These are phyloP conservation scores for Pleurotus tuber-regium DNA, from an alignment of 768 basidiomycete genomes.

Conservation along the genomic window DNA sequence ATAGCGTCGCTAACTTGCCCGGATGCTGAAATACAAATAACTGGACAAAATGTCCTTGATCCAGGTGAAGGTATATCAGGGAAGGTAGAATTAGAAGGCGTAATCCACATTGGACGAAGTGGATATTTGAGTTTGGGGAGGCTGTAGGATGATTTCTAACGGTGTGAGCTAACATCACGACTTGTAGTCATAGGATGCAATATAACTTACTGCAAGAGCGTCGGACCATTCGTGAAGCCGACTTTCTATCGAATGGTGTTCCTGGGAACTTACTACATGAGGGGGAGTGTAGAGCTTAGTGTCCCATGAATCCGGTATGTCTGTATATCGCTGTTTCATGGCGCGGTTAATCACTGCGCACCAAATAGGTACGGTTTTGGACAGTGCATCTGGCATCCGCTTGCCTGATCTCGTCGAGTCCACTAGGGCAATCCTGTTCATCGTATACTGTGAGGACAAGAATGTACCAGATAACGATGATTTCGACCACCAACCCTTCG, in stretches of 20 bases:
- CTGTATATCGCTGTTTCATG: constrained; percentile 33
- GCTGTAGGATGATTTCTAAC: constrained; percentile 67
- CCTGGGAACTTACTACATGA: constrained; percentile 63
- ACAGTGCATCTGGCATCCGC: constrained; percentile 89
- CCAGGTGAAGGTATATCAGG: constrained; percentile 31
- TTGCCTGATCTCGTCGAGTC: constrained; percentile 95
- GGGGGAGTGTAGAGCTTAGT: constrained; percentile 67
- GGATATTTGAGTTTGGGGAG: constrained; percentile 61
- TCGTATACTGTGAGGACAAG: constrained; percentile 9
- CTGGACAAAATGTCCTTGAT: constrained; percentile 48
- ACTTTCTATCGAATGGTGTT: constrained; percentile 75
- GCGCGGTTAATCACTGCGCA: constrained; percentile 84
- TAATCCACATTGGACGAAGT: constrained; percentile 86
- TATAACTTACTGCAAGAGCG: constrained; percentile 56
- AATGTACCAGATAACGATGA: background rate
- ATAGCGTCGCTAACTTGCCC: constrained; percentile 58
- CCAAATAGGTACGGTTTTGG: constrained; percentile 95
- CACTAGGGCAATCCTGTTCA: constrained; percentile 72
- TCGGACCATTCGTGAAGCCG: constrained; percentile 68
- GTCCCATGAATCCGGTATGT: constrained; percentile 45
- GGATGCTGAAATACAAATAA: constrained; percentile 88
- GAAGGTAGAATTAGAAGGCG: constrained; percentile 60
- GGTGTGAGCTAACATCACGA: background rate
- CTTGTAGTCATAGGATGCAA: background rate
- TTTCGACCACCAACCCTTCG: constrained; percentile 51